These are phyloP conservation scores for Debaryomyces nepalensis DNA, from an alignment of 1,139 yeast species.

Conservation along the genomic window DNA sequence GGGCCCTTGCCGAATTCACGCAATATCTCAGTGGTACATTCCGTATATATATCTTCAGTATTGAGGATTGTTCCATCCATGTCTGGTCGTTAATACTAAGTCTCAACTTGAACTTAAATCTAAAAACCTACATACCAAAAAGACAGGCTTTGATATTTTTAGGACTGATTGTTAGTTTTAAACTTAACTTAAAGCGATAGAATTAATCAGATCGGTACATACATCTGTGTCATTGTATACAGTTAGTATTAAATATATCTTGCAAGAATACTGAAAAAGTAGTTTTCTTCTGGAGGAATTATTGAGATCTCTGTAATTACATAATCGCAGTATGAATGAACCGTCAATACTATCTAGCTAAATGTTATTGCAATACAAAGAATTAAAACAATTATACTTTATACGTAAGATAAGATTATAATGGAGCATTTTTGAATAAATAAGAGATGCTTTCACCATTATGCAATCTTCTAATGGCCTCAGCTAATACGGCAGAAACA, in stretches of 20 bases:
- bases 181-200: neutral
- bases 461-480: conserved; percentile 79
- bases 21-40: conserved; percentile 67
- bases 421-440: conserved; percentile 61
- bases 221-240: neutral
- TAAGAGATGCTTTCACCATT: conserved; percentile 84
- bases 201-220: neutral
- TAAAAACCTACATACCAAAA: conserved; percentile 56
- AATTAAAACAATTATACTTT: neutral
- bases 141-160: conserved; percentile 74
- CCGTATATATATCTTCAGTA: conserved; percentile 90
- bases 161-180: conserved; percentile 10
- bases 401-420: conserved; percentile 18
- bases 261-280: too few relatives aligned
- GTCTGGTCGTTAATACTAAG: conserved; percentile 44
- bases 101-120: neutral
- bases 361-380: conserved; percentile 1
- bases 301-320: neutral
- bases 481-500: conserved; percentile 75
- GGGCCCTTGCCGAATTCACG: conserved; percentile 73
- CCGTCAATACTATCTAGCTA: neutral
- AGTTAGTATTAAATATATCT: neutral
- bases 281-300: neutral
- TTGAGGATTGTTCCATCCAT: conserved; percentile 95
- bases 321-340: neutral